These are phyloP conservation scores for Gomphus bonarii DNA, from an alignment of 1,284 basidiomycete species.

Conservation along the genomic window DNA sequence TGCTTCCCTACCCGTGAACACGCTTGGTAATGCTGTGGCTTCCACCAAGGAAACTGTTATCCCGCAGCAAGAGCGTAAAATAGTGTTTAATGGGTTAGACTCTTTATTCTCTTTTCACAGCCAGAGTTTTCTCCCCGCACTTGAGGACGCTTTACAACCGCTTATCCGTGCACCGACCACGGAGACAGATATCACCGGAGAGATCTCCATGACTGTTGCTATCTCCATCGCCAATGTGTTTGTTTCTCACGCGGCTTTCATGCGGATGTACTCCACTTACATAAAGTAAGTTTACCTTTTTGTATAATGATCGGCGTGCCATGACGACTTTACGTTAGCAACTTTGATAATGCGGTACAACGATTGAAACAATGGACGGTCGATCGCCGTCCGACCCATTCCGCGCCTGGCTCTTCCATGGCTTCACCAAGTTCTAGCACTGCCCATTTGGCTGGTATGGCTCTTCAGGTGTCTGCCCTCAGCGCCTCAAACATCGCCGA, in stretches of 20 bases:
- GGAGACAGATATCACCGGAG: conserved; percentile 59
- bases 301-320: neutral
- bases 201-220: conserved; percentile 65
- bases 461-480: conserved; percentile 47
- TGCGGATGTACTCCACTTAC: conserved; percentile 95
- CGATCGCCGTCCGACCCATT: conserved; percentile 33
- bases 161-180: conserved; percentile 36
- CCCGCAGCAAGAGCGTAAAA: conserved; percentile 80
- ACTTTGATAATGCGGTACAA: conserved; percentile 85
- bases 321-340: conserved; percentile 33
- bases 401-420: conserved; percentile 25
- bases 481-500: conserved; percentile 32
- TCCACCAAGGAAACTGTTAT: conserved; percentile 77
- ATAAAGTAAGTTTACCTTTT: conserved; percentile 64
- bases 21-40: conserved; percentile 43
- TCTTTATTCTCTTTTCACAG: conserved; percentile 87
- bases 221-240: conserved; percentile 85
- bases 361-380: conserved; percentile 78
- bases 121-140: conserved; percentile 83
- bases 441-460: conserved; percentile 52
- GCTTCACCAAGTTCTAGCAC: conserved; percentile 50
- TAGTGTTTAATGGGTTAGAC: conserved; percentile 90
- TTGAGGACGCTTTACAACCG: conserved; percentile 67
- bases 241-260: conserved; percentile 85
- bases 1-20: conserved; percentile 59